A percentile compares a stretch with the other conserved stretches of the same genome.
Evolutionary conservation across 805 yeast species (phyloP).

Genomic region (Debaryomyces tyrocola): DNA sequence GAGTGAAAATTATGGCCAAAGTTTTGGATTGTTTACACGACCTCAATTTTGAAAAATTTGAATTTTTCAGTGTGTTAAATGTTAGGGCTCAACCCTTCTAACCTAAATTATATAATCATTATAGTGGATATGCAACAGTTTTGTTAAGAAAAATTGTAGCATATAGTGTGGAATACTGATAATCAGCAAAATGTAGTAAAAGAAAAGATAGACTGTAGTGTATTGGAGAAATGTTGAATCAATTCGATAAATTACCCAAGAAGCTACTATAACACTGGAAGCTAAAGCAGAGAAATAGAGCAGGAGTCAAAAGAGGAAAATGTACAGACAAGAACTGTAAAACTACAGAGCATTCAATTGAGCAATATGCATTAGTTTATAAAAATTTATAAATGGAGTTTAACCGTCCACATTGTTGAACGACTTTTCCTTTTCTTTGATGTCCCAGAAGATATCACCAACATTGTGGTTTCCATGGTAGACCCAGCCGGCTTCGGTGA

Average conservation of each 20-base stretch:
- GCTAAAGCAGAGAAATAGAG: neutral
- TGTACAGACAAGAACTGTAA: neutral
- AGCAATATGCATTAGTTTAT: constrained; percentile 1
- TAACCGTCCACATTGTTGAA: constrained; percentile 74
- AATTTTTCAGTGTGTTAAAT: neutral
- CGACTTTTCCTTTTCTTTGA: constrained; percentile 83
- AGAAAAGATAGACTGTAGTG: no score
- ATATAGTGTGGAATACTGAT: no score
- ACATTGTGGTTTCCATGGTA: constrained; percentile 95
- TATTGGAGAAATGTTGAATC: no score
- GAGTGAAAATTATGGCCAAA: neutral
- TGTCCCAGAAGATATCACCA: constrained; percentile 87
- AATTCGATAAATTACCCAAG: no score
- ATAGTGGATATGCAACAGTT: no score
- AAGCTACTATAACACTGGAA: no score
- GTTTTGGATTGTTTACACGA: neutral
- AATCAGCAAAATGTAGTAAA: no score
- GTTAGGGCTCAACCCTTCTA: neutral
- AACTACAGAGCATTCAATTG: neutral
- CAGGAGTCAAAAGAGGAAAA: constrained; percentile 4
- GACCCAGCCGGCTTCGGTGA: constrained; percentile 91
- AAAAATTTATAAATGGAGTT: neutral
- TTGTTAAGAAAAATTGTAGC: no score
- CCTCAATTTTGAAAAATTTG: neutral
- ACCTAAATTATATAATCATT: neutral